Evolutionary conservation across 441 rosid species (phyloP), one percentile per base, ranked within the genome.

Genomic region (Populus trichocarpa): DNA sequence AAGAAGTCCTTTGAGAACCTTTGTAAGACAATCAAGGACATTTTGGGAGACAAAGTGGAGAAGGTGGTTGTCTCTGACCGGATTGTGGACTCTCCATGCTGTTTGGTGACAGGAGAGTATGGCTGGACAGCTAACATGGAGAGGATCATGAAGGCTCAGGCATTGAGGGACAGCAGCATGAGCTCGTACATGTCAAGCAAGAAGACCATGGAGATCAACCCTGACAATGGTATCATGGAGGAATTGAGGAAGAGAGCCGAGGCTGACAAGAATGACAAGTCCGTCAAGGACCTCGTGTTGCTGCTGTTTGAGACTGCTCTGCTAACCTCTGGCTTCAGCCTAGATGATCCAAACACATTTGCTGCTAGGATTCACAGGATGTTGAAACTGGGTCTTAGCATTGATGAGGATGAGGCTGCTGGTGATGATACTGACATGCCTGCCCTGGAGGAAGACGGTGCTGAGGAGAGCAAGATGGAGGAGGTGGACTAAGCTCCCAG

Each of bases 391-490:
- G 95, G 97, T 38, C 84, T 92, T 69, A 91, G 92, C 86, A 92
- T 88, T 25, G 89, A 90, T 0, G 94, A 90, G 74, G 91, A 84
- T 4, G 91, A 83, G 36, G 46, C 66, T 11, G 88, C 46, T 0
- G 94, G 74, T 11, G 92, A 85, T 0, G 97, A 92, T 42, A 88
- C 82, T 6, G 98, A 91, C 10, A 90, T 93, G 93, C 97, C 97
- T 40, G 82, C 88, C 1, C 66, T 94, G 80, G 97, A 92, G 78
- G 98, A 93, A 26, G 96, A 86, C 5, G 94, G 76, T 18, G 90
- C 86, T 3, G 97, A 93, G 84, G 98, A 89, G 81, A 93, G 95
- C 86, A 93, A 92, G 89, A 93, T 93, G 98, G 98, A 93, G 77
- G 97, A 90, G 42, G 98, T 93, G 0, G 98, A 93, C 75, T 92